These are phyloP conservation scores for Theobroma grandiflorum DNA, from an alignment of 441 rosid genomes.

Conservation along the genomic window DNA sequence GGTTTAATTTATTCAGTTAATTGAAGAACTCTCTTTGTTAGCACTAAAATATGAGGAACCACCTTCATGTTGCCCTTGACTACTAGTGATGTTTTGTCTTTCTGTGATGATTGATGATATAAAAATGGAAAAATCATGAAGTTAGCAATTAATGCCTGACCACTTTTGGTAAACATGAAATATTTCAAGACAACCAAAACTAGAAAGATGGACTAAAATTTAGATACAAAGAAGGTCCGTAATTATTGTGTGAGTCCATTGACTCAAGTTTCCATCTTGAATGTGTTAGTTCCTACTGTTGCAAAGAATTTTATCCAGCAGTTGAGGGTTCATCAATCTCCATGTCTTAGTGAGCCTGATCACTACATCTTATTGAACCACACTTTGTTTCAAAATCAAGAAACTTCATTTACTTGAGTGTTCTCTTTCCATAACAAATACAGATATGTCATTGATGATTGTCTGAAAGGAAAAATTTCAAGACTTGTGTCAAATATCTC, in stretches of 20 bases:
- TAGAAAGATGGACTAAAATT: neutral
- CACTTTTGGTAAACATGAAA: neutral
- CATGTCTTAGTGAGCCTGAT: neutral
- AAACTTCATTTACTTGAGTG: neutral
- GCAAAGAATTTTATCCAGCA: neutral
- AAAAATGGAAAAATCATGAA: neutral
- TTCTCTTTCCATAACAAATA: neutral
- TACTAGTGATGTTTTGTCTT: neutral
- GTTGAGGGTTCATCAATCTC: neutral
- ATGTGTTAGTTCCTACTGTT: neutral
- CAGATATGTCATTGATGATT: conserved; percentile 9
- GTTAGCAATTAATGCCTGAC: neutral
- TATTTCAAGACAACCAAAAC: neutral
- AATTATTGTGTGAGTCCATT: neutral
- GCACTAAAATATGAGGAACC: neutral
- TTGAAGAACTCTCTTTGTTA: neutral
- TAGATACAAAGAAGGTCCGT: neutral
- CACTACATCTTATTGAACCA: neutral
- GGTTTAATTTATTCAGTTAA: conserved; percentile 8
- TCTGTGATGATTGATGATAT: neutral
- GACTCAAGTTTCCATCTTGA: neutral
- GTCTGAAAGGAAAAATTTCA: neutral
- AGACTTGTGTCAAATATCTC: neutral
- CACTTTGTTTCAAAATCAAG: neutral
- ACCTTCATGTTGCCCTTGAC: neutral